Percentiles rank a stretch among this genome's conserved stretches.
These are phyloP conservation scores for Pseudogymnoascus sp. DNA, from an alignment of 2,329 filamentous ascomycete genomes.

Conservation along the genomic window DNA sequence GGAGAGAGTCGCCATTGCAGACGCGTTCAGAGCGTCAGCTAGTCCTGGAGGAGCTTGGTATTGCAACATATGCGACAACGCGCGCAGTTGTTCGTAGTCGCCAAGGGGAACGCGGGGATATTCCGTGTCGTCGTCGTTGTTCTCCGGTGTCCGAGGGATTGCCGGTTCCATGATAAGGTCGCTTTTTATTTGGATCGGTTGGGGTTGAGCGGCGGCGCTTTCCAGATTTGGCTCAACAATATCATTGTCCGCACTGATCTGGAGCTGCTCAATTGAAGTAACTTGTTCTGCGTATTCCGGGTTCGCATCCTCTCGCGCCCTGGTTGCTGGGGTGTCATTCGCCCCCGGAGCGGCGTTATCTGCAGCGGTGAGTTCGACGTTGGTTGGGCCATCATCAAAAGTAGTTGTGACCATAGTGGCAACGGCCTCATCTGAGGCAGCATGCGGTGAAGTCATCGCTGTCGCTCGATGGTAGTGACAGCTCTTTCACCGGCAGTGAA, in stretches of 20 bases:
- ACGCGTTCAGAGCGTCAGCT: not conserved
- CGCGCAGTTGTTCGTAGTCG: not conserved
- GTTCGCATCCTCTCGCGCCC: slow-evolving; percentile 8
- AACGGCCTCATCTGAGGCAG: slow-evolving; percentile 15
- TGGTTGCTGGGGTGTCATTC: not conserved
- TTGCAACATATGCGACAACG: slow-evolving; percentile 5
- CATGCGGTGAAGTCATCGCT: slow-evolving; percentile 31
- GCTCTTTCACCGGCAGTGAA: slow-evolving; percentile 27
- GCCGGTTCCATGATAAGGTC: slow-evolving; percentile 9
- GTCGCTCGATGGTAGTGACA: slow-evolving; percentile 25
- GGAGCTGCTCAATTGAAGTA: slow-evolving; percentile 9
- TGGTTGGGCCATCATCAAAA: slow-evolving; percentile 12
- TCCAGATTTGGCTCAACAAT: not conserved
- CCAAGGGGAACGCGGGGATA: slow-evolving; percentile 1
- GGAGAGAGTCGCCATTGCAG: slow-evolving; percentile 5
- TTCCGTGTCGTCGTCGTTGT: slow-evolving; percentile 3
- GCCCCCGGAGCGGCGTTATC: slow-evolving; percentile 10
- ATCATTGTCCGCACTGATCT: slow-evolving; percentile 1
- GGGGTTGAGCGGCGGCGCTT: not conserved
- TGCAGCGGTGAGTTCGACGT: slow-evolving; percentile 14
- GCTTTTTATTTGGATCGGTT: not conserved
- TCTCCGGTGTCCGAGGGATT: slow-evolving; percentile 9
- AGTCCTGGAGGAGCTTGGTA: slow-evolving; percentile 3
- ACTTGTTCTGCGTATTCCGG: not conserved
- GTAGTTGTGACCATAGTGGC: slow-evolving; percentile 16